Base-by-base conservation (phyloP, 2,329 filamentous ascomycete species). In the Aspergillus sp. region DNA sequence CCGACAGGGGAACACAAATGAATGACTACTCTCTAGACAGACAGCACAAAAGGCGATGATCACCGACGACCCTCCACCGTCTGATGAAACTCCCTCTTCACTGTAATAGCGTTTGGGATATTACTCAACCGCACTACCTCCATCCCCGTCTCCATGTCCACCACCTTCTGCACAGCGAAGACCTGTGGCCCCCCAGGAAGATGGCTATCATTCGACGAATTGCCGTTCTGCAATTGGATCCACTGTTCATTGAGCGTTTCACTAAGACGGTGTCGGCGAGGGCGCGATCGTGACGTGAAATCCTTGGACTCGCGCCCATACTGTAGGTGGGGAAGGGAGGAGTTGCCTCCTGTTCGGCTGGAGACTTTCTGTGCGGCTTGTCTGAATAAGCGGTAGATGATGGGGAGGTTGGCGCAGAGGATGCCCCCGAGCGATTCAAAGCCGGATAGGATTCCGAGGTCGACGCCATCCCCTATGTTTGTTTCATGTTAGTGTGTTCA, bases 371-470 rank as follows among this genome's bases (percentile, higher is more conserved):
- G 57, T 2, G 45, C 57, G 36, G 52, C 57, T 15, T 32, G 48
- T 15, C 23, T 23, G 36, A 56, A 59, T 4, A 59, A n/a, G n/a
- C 57, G 57, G 51, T 59, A 59, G 52, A 59, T 59, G 32, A 59
- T 59, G 4, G 52, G 57, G 5, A 59, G 52, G 25, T 59, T 59
- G 36, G 57, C 57, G 52, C 57, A 59, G 51, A 59, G 57, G 4
- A 59, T 36, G 2, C 45, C 52, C 1, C 52, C 57, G 19, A 59
- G 38, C 2, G 52, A 59, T 45, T 59, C 57, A 25, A 59, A 59
- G 12, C 41, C 57, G 1, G 57, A 55, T 21, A 59, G 43, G 1
- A 59, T n/a, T 4, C 30, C 57, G 9, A 59, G 32, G 13, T 52
- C 28, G 4, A 59, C 57, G 5, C 57, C 57, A n/a, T 59, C 57